Evolutionary conservation across 164 flowering plant species (phyloP).

Genomic region (Kalanchoe fedtschenkoi): DNA sequence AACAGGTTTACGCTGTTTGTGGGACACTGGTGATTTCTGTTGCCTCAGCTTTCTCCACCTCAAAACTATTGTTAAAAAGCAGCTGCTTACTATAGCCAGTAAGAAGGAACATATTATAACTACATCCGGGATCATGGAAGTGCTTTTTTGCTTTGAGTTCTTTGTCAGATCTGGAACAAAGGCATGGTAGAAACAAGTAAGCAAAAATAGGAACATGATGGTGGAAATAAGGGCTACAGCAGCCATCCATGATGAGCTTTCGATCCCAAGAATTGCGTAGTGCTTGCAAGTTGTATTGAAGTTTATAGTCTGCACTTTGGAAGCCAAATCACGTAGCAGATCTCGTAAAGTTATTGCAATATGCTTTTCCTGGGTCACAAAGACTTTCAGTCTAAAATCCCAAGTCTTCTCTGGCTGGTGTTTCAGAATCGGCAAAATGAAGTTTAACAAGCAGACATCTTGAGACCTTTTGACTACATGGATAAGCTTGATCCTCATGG

Average conservation of each 20-base stretch:
- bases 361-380: conserved; percentile 63
- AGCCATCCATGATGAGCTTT: conserved; percentile 38
- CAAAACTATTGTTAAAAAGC: conserved; percentile 22
- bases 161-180: conserved; percentile 25
- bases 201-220: conserved; percentile 35
- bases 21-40: conserved; percentile 14
- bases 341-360: conserved; percentile 26
- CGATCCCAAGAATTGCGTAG: conserved; percentile 29
- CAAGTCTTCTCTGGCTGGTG: conserved; percentile 18
- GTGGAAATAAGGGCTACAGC: conserved; percentile 29
- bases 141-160: conserved; percentile 29
- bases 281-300: conserved; percentile 23
- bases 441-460: conserved; percentile 41
- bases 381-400: conserved; percentile 39
- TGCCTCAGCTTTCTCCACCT: conserved; percentile 38
- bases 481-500: conserved; percentile 43
- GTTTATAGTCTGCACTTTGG: conserved; percentile 24
- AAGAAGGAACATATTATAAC: conserved; percentile 43
- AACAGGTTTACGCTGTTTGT: conserved; percentile 13
- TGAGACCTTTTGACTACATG: conserved; percentile 41
- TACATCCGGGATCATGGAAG: conserved; percentile 55
- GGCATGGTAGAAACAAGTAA: conserved; percentile 33
- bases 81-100: conserved; percentile 28
- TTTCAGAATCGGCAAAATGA: conserved; percentile 35
- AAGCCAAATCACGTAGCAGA: conserved; percentile 19